phyloP scores from a whole-genome alignment of 1,284 basidiomycete species.

The Trametes sp. region DNA sequence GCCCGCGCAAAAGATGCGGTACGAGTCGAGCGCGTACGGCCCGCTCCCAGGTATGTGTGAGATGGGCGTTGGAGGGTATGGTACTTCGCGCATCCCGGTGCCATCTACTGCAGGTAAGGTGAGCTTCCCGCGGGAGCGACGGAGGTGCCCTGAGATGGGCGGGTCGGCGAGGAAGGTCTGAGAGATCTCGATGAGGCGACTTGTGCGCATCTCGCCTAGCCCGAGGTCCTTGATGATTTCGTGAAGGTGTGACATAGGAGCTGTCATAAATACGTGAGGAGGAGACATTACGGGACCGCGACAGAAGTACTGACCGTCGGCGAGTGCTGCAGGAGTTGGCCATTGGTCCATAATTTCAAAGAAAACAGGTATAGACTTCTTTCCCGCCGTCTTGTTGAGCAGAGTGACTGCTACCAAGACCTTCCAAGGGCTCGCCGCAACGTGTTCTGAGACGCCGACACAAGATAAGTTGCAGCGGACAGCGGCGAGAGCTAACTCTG shows the following conservation, averaged over 20 bases:
- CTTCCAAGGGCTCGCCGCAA: constrained; percentile 61
- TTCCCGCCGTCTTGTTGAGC: constrained; percentile 64
- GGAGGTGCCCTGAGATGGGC: constrained; percentile 39
- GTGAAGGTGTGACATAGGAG: constrained; percentile 39
- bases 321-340: constrained; percentile 59
- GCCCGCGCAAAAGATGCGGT: constrained; percentile 65
- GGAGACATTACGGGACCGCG: neutral
- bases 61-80: constrained; percentile 54
- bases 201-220: constrained; percentile 57
- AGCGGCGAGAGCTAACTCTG: no score
- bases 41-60: constrained; percentile 66
- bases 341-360: constrained; percentile 58
- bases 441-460: constrained; percentile 48
- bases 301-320: constrained; percentile 46
- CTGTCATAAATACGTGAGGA: neutral
- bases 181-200: constrained; percentile 59
- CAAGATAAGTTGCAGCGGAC: no score
- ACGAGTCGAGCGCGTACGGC: constrained; percentile 71
- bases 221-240: constrained; percentile 58
- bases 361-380: constrained; percentile 60
- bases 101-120: constrained; percentile 5
- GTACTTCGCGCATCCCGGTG: constrained; percentile 1
- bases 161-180: constrained; percentile 53
- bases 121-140: constrained; percentile 24
- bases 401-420: constrained; percentile 60